phyloP scores from a whole-genome alignment of 1,284 basidiomycete species.

The Exsudoporus floridanus region DNA sequence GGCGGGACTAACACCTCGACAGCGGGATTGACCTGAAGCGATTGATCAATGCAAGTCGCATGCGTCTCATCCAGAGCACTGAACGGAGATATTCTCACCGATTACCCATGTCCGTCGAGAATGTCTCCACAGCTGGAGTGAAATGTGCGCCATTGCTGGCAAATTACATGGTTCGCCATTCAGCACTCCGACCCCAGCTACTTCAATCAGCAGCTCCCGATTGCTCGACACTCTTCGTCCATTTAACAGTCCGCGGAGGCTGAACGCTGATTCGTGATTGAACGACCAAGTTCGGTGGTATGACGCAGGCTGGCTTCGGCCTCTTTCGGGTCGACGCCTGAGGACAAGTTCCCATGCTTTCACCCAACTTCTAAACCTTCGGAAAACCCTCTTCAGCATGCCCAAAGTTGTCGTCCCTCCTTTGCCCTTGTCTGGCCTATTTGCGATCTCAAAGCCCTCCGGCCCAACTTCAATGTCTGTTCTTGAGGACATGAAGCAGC shows the following conservation, averaged over 20 bases:
- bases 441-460: slow-evolving; percentile 84
- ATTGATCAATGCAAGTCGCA: neutral
- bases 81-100: neutral
- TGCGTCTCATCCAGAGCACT: no score
- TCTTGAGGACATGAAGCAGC: slow-evolving; percentile 82
- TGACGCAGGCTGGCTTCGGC: neutral
- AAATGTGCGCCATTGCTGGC: neutral
- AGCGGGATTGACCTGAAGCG: neutral
- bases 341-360: neutral
- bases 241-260: neutral
- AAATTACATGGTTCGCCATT: neutral
- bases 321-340: neutral
- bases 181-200: neutral
- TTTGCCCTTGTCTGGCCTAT: slow-evolving; percentile 75
- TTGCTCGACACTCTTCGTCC: neutral
- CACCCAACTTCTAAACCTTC: neutral
- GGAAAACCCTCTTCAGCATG: slow-evolving; percentile 42
- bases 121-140: neutral
- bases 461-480: slow-evolving; percentile 90
- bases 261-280: neutral
- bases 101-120: neutral
- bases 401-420: slow-evolving; percentile 56
- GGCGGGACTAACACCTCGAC: neutral
- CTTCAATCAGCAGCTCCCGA: neutral
- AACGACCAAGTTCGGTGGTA: neutral